Conservation (phyloP, 2,329 filamentous ascomycete genomes). For the Ophiobolus disseminans region DNA sequence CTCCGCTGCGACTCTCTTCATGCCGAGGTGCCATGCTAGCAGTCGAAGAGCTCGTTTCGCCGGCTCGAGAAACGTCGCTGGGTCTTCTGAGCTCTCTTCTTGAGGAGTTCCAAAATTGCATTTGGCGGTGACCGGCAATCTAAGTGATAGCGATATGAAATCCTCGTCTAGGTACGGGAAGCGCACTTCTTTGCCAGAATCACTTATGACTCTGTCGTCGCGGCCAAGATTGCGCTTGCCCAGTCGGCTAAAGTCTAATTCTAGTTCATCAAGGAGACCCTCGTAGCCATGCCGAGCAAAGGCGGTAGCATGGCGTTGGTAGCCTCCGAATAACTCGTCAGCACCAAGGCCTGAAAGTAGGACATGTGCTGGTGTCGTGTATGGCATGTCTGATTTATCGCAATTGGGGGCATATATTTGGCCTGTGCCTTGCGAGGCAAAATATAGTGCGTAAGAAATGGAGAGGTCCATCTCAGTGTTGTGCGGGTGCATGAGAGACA, state of each 20-base stretch:
- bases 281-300: slow-evolving; percentile 72
- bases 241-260: slow-evolving; percentile 82
- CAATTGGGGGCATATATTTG: slow-evolving; percentile 42
- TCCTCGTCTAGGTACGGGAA: slow-evolving; percentile 92
- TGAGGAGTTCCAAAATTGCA: slow-evolving; percentile 74
- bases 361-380: slow-evolving; percentile 77
- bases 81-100: slow-evolving; percentile 27
- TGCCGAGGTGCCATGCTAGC: slow-evolving; percentile 75
- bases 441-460: slow-evolving; percentile 92
- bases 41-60: slow-evolving; percentile 83
- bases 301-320: slow-evolving; percentile 81
- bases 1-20: slow-evolving; percentile 76
- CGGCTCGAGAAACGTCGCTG: slow-evolving; percentile 64
- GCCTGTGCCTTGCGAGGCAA: slow-evolving; percentile 80
- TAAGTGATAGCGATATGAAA: slow-evolving; percentile 81
- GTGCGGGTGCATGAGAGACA: slow-evolving; percentile 85
- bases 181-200: slow-evolving; percentile 87
- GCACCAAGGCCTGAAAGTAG: slow-evolving; percentile 92
- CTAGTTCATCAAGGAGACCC: slow-evolving; percentile 80
- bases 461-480: slow-evolving; percentile 99
- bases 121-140: slow-evolving; percentile 78
- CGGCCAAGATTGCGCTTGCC: slow-evolving; percentile 94
- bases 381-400: slow-evolving; percentile 47
- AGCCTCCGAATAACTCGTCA: slow-evolving; percentile 95
- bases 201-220: slow-evolving; percentile 87